A percentile compares a stretch with the other conserved stretches of the same genome.
Evolutionary conservation across 176 grass and related monocot species (phyloP).

Genomic region (Carex myosuroides): DNA sequence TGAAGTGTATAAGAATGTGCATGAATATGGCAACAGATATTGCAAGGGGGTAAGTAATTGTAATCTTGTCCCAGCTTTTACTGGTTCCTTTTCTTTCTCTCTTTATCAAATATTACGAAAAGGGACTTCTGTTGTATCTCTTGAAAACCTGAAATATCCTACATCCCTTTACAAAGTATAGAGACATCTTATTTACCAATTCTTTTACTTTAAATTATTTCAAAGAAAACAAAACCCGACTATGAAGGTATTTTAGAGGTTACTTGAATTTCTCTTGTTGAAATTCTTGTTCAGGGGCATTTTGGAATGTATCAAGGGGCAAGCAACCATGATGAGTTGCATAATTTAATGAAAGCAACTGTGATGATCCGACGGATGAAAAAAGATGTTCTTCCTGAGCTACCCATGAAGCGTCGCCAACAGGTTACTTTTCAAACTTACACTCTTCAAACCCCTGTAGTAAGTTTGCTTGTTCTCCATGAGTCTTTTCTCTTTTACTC

Average conservation of each 20-base stretch:
- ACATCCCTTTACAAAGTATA: background rate
- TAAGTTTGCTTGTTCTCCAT: background rate
- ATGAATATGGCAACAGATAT: constrained; percentile 81
- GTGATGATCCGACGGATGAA: constrained; percentile 95
- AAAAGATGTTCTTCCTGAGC: constrained; percentile 79
- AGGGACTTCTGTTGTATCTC: background rate
- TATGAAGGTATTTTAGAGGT: background rate
- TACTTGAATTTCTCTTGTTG: constrained; percentile 21
- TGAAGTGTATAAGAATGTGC: constrained; percentile 73
- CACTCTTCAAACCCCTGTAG: background rate
- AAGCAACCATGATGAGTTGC: constrained; percentile 93
- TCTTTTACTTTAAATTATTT: background rate
- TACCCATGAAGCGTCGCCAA: constrained; percentile 82
- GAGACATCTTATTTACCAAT: background rate
- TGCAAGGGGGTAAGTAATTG: constrained; percentile 91
- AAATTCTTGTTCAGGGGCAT: constrained; percentile 38
- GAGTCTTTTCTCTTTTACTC: background rate
- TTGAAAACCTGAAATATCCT: background rate
- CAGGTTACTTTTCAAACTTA: constrained; percentile 44
- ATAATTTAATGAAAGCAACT: constrained; percentile 97
- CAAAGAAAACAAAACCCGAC: background rate
- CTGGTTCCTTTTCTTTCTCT: background rate
- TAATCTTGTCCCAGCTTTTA: background rate
- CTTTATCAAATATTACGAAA: background rate
- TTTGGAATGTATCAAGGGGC: constrained; percentile 92